These are phyloP conservation scores for Zasmidium citrigriseum DNA, from an alignment of 2,329 filamentous ascomycete genomes.

Conservation along the genomic window DNA sequence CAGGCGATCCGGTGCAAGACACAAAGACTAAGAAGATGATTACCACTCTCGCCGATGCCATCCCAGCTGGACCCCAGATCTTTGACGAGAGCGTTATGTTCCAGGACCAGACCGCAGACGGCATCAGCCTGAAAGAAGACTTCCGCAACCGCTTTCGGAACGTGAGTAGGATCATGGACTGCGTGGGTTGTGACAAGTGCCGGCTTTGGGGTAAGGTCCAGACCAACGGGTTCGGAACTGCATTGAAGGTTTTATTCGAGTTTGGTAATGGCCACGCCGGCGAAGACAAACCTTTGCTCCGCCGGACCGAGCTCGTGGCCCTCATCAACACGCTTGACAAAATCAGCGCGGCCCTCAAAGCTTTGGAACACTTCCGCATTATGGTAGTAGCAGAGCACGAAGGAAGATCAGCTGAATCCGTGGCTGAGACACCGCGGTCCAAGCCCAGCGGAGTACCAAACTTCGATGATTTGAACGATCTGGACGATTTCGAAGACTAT, in stretches of 20 bases:
- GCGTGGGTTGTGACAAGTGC: constrained; percentile 97
- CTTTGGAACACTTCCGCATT: constrained; percentile 70
- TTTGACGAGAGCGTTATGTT: constrained; percentile 98
- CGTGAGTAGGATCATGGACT: constrained; percentile 96
- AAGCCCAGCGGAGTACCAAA: constrained; percentile 16
- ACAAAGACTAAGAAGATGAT: constrained; percentile 78
- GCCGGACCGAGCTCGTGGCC: constrained; percentile 89
- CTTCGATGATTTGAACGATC: constrained; percentile 27
- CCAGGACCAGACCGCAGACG: constrained; percentile 53
- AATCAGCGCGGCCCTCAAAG: constrained; percentile 76
- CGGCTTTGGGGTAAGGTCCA: constrained; percentile 97
- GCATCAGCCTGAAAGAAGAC: constrained; percentile 84
- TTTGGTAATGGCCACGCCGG: constrained; percentile 68
- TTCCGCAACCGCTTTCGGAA: constrained; percentile 98
- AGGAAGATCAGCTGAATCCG: constrained; percentile 17
- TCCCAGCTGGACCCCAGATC: constrained; percentile 69
- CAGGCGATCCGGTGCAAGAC: constrained; percentile 79
- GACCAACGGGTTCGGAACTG: constrained; percentile 90
- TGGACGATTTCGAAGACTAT: constrained; percentile 30
- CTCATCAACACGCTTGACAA: constrained; percentile 92
- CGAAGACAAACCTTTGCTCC: constrained; percentile 66
- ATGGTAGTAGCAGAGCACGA: constrained; percentile 42
- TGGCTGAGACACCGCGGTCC: constrained; percentile 15
- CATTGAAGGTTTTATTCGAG: constrained; percentile 94
- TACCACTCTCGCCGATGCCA: constrained; percentile 69